Conservation (phyloP, 2,329 filamentous ascomycete genomes). For the Amesomyces nigricolor region DNA sequence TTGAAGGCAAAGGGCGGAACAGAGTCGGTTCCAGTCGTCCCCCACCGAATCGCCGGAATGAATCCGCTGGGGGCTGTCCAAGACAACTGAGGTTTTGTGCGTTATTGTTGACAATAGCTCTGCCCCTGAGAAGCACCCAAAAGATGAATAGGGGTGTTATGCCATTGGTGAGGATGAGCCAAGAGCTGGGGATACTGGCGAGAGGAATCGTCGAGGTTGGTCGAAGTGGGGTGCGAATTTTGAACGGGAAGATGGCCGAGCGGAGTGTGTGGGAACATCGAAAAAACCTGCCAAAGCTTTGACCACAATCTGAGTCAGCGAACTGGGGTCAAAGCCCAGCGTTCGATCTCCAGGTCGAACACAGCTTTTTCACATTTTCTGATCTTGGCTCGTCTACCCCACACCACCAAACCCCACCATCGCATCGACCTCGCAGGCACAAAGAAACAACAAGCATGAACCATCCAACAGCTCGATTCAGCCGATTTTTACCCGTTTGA, state of each 20-base stretch:
- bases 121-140: not conserved
- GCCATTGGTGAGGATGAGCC: constrained; percentile 24
- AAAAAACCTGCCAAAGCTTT: constrained; percentile 13
- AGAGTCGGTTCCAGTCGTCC: constrained; percentile 8
- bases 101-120: not conserved
- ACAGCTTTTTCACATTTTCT: constrained; percentile 1
- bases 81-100: not conserved
- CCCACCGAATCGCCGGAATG: constrained; percentile 7
- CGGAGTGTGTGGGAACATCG: constrained; percentile 20
- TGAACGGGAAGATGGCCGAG: constrained; percentile 21
- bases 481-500: not conserved
- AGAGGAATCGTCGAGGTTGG: constrained; percentile 13
- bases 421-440: not conserved
- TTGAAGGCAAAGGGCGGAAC: too few relatives aligned
- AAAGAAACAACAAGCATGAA: too few relatives aligned
- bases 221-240: too few relatives aligned
- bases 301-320: constrained; percentile 20
- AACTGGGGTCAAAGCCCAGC: constrained; percentile 1
- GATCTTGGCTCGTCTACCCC: not conserved
- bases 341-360: constrained; percentile 17
- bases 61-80: not conserved
- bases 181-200: constrained; percentile 24
- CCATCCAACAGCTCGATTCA: not conserved
- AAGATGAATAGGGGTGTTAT: constrained; percentile 21
- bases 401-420: not conserved